Evolutionary conservation across 2,329 filamentous ascomycete genomes (phyloP).

Genomic region (Aaosphaeria pasadenensis): DNA sequence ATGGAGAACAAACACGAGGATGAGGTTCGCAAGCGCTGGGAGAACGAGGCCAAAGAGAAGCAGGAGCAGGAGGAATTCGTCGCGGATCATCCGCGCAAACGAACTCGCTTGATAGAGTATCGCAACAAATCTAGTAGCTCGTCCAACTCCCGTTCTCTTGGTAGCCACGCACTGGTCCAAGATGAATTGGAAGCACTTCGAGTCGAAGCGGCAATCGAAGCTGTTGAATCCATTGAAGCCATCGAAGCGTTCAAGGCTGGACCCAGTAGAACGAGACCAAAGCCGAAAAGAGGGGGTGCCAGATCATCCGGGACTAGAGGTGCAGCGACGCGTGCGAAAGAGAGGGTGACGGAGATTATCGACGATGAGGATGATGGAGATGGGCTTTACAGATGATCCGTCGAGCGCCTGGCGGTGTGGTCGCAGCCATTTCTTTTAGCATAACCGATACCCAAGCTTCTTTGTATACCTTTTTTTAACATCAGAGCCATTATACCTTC

Average conservation of each 20-base stretch:
- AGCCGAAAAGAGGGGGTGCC: conserved; percentile 8
- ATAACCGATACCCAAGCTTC: too few species aligned
- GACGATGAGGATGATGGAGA: not conserved
- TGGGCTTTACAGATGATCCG: not conserved
- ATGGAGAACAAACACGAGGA: conserved; percentile 53
- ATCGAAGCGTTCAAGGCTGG: conserved; percentile 1
- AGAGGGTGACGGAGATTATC: conserved; percentile 15
- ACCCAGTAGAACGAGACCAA: conserved; percentile 3
- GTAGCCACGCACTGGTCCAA: conserved; percentile 5
- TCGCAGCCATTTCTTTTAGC: too few species aligned
- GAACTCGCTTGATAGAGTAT: conserved; percentile 24
- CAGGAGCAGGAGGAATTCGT: conserved; percentile 10
- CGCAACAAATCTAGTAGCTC: conserved; percentile 1
- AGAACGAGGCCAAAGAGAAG: conserved; percentile 34
- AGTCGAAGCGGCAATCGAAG: not conserved
- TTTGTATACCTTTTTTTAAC: too few species aligned
- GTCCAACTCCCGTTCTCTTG: not conserved
- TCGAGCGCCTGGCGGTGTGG: too few species aligned
- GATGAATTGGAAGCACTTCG: conserved; percentile 1
- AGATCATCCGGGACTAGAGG: conserved; percentile 1
- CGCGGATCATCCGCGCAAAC: conserved; percentile 22
- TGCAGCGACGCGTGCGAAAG: conserved; percentile 9
- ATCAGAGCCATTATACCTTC: too few species aligned
- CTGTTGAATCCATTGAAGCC: too few species aligned
- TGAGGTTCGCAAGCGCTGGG: conserved; percentile 46